Conservation (phyloP, 148 eudicot genomes). For the Rhododendron ferrugineum region DNA sequence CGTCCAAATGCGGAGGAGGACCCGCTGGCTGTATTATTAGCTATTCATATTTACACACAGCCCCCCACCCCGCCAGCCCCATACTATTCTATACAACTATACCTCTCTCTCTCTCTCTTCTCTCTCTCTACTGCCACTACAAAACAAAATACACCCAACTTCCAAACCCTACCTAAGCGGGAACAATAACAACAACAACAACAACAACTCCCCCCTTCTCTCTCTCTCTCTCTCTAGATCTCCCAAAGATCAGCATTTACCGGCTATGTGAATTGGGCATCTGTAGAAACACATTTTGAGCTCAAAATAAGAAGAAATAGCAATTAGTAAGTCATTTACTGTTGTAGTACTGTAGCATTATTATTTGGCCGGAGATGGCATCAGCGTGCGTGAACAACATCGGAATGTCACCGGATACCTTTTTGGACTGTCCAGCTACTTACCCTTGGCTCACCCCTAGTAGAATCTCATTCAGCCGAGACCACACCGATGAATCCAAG, state of each 20-base stretch:
- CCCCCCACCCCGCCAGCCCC: neutral
- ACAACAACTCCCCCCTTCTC: neutral
- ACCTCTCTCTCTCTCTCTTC: no score
- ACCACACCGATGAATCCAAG: slow-evolving; percentile 23
- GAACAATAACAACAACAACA: neutral
- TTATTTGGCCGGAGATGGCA: slow-evolving; percentile 44
- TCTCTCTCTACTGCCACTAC: neutral
- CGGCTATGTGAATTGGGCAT: neutral
- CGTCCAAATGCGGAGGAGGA: neutral
- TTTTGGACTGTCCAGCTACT: slow-evolving; percentile 37
- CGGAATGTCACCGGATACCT: slow-evolving; percentile 37
- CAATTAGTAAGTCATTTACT: neutral
- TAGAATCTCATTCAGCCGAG: slow-evolving; percentile 33
- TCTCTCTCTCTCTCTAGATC: slow-evolving; percentile 2
- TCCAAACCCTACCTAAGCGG: slow-evolving; percentile 9
- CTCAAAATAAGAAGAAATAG: neutral
- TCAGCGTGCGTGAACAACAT: slow-evolving; percentile 66
- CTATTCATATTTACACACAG: neutral
- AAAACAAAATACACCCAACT: neutral
- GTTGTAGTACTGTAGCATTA: slow-evolving; percentile 16
- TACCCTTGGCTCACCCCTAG: slow-evolving; percentile 55
- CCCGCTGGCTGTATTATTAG: neutral
- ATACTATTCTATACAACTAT: no score
- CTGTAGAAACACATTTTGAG: neutral
- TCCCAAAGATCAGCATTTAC: neutral